Evolutionary conservation across 2,329 filamentous ascomycete species (phyloP).

Genomic region (Talaromyces atroroseus): DNA sequence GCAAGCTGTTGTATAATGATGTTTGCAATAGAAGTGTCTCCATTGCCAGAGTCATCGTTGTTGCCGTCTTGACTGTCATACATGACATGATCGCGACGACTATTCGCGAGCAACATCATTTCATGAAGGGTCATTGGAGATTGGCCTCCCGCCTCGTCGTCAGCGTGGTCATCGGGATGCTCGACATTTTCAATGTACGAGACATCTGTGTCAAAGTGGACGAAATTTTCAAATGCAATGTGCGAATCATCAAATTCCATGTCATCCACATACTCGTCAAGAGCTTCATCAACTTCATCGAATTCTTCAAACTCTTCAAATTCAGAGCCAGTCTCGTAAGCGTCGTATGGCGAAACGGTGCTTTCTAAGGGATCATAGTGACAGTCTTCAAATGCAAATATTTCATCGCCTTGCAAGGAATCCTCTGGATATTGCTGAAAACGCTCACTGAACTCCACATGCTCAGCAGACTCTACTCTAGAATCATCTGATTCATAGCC

Average conservation of each 20-base stretch:
- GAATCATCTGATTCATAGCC: slow-evolving; percentile 34
- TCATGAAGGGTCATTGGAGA: slow-evolving; percentile 37
- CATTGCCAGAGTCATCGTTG: slow-evolving; percentile 16
- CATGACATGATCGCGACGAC: slow-evolving; percentile 7
- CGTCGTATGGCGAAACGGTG: slow-evolving; percentile 5
- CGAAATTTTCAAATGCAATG: slow-evolving; percentile 31
- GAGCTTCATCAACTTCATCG: slow-evolving; percentile 22
- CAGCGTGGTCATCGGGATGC: slow-evolving; percentile 19
- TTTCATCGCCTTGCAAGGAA: slow-evolving; percentile 10
- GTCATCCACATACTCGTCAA: slow-evolving; percentile 23
- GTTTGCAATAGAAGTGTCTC: slow-evolving; percentile 17
- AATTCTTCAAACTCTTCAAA: slow-evolving; percentile 17
- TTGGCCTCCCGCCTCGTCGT: slow-evolving; percentile 16
- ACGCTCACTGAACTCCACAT: slow-evolving; percentile 13
- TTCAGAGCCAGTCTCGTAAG: slow-evolving; percentile 4
- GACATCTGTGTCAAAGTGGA: slow-evolving; percentile 31
- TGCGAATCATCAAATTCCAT: slow-evolving; percentile 33
- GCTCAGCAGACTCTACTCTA: slow-evolving; percentile 21
- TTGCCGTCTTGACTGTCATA: neutral
- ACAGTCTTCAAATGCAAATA: slow-evolving; percentile 10
- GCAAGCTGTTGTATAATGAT: slow-evolving; percentile 9
- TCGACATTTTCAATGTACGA: slow-evolving; percentile 29
- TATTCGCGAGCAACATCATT: slow-evolving; percentile 31
- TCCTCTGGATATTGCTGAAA: slow-evolving; percentile 9
- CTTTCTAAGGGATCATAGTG: slow-evolving; percentile 14